Conservation (phyloP, 225 moss, liverwort and hornwort genomes). For the Rhytidiadelphus loreus region DNA sequence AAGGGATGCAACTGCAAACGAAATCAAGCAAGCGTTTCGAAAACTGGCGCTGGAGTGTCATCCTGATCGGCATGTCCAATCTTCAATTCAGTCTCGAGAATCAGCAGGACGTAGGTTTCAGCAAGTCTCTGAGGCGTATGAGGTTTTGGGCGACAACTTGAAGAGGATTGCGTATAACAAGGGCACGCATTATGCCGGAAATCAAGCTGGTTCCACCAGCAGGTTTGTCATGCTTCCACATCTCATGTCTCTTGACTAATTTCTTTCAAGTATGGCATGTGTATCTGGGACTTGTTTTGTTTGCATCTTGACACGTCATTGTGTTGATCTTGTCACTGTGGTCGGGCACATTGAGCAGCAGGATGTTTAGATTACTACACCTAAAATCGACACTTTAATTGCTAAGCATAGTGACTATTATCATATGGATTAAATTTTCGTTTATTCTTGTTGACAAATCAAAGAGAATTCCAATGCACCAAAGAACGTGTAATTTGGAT, state of each 20-base stretch:
- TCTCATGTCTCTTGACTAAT: background rate
- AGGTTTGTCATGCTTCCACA: slow-evolving; percentile 15
- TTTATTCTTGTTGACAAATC: background rate
- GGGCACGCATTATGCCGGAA: slow-evolving; percentile 29
- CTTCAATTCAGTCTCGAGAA: slow-evolving; percentile 10
- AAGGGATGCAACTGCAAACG: slow-evolving; percentile 30
- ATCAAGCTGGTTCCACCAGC: slow-evolving; percentile 22
- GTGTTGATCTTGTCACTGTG: background rate
- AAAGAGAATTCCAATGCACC: background rate
- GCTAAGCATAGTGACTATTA: background rate
- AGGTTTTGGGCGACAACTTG: slow-evolving; percentile 24
- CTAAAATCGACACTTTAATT: background rate
- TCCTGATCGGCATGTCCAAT: slow-evolving; percentile 40
- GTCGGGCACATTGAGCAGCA: background rate
- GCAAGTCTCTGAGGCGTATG: slow-evolving; percentile 51
- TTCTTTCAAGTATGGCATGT: background rate
- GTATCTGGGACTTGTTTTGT: background rate
- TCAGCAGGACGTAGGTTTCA: slow-evolving; percentile 37
- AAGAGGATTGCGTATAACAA: slow-evolving; percentile 34
- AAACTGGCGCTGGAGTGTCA: slow-evolving; percentile 44
- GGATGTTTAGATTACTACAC: background rate
- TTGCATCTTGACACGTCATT: background rate
- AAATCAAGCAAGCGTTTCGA: slow-evolving; percentile 47
- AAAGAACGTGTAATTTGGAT: background rate
- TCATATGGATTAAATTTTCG: background rate